Conservation (phyloP, 768 basidiomycete species). For the Xanthoconium purpureum region DNA sequence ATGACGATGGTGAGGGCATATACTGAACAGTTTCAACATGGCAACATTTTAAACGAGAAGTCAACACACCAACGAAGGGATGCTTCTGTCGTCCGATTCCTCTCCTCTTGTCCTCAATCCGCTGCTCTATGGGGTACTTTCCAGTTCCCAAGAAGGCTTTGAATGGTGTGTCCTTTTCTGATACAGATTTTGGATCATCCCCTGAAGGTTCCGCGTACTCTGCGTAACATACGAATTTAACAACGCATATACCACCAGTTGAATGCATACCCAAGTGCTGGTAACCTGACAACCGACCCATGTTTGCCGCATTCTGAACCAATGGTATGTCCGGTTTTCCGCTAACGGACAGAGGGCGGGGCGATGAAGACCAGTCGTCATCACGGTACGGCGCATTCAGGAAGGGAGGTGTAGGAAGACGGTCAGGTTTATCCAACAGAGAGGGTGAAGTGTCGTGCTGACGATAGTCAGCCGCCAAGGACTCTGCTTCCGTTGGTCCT, state of each 20-base stretch:
- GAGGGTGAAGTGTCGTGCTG: slow-evolving; percentile 19
- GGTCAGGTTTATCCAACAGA: slow-evolving; percentile 7
- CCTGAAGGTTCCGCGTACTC: slow-evolving; percentile 62
- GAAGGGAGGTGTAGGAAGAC: slow-evolving; percentile 20
- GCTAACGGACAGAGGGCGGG: slow-evolving; percentile 12
- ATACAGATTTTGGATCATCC: slow-evolving; percentile 20
- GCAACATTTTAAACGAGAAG: not conserved
- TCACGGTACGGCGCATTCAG: slow-evolving; percentile 22
- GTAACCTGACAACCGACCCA: slow-evolving; percentile 39
- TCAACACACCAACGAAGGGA: slow-evolving; percentile 67
- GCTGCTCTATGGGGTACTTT: slow-evolving; percentile 67
- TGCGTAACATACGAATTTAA: slow-evolving; percentile 25
- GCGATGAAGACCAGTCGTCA: slow-evolving; percentile 13
- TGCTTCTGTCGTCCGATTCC: slow-evolving; percentile 81
- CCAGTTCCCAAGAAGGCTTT: slow-evolving; percentile 43
- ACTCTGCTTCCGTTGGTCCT: slow-evolving; percentile 22
- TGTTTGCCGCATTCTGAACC: slow-evolving; percentile 45
- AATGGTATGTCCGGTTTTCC: slow-evolving; percentile 36
- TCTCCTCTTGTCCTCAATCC: slow-evolving; percentile 84
- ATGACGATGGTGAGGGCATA: slow-evolving; percentile 65
- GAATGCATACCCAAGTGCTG: slow-evolving; percentile 51
- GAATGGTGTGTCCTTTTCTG: slow-evolving; percentile 44
- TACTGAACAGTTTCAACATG: slow-evolving; percentile 36
- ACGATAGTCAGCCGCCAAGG: slow-evolving; percentile 27
- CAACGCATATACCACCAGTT: not conserved